Evolutionary conservation across 805 yeast genomes (phyloP).

Genomic region (Metschnikowia reukaufii): DNA sequence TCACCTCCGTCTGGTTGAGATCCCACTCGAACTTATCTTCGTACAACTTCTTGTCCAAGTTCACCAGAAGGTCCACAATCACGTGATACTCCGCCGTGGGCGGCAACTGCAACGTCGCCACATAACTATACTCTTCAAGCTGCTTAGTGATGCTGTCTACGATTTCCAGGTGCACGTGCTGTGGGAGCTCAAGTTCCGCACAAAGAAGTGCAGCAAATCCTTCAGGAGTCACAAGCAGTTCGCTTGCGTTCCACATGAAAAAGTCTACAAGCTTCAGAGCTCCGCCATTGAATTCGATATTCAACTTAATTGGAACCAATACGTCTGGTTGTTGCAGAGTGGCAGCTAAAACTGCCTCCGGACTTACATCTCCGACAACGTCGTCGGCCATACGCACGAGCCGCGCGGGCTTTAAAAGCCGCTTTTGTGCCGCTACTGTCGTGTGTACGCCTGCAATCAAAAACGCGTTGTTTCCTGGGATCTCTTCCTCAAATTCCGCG

Average conservation of each 20-base stretch:
- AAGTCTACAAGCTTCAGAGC: conserved; percentile 55
- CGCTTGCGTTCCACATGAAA: conserved; percentile 73
- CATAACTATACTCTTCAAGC: conserved; percentile 68
- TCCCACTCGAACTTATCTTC: conserved; percentile 98
- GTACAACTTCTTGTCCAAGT: conserved; percentile 75
- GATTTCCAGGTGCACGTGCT: conserved; percentile 59
- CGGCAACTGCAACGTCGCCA: conserved; percentile 67
- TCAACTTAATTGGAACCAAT: conserved; percentile 66
- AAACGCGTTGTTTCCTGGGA: conserved; percentile 14
- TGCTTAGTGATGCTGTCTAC: conserved; percentile 75
- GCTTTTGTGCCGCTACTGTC: conserved; percentile 31
- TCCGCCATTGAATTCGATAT: conserved; percentile 57
- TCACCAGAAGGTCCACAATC: conserved; percentile 76
- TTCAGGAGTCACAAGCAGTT: conserved; percentile 66
- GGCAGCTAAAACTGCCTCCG: conserved; percentile 4
- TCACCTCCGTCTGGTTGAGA: conserved; percentile 48
- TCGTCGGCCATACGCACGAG: conserved; percentile 12
- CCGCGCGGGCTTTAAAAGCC: conserved; percentile 22
- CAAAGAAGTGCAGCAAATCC: conserved; percentile 74
- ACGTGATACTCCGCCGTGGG: conserved; percentile 60
- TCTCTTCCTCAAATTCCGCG: conserved; percentile 32
- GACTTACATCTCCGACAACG: conserved; percentile 4
- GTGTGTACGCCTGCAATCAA: conserved; percentile 36
- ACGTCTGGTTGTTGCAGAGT: conserved; percentile 26
- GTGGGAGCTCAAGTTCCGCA: conserved; percentile 80